phyloP scores from a whole-genome alignment of 805 yeast species.

The Debaryomyces prosopidis region DNA sequence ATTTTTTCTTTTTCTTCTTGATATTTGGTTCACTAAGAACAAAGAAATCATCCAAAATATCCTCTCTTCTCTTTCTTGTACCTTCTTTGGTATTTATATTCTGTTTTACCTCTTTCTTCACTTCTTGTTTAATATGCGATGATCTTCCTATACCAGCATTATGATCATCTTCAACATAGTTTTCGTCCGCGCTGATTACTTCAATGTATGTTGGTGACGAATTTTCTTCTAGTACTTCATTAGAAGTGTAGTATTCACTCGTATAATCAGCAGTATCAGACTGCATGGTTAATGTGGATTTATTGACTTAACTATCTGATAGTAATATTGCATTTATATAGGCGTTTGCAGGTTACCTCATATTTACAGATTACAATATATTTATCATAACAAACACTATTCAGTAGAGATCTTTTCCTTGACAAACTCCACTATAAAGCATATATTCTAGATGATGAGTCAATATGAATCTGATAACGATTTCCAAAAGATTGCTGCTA shows the following conservation, averaged over 20 bases:
- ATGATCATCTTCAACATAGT: neutral
- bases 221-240: slow-evolving; percentile 1
- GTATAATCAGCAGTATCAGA: slow-evolving; percentile 2
- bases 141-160: neutral
- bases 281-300: neutral
- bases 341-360: too few relatives aligned
- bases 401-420: too few relatives aligned
- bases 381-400: neutral
- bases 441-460: too few relatives aligned
- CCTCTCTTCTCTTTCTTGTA: slow-evolving; percentile 10
- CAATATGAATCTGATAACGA: neutral
- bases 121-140: too few relatives aligned
- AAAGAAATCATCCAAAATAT: slow-evolving; percentile 28
- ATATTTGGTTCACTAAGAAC: slow-evolving; percentile 15
- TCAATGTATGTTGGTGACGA: neutral
- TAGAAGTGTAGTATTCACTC: slow-evolving; percentile 3
- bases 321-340: too few relatives aligned
- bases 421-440: too few relatives aligned
- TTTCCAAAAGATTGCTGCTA: neutral
- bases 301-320: too few relatives aligned
- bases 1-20: slow-evolving; percentile 14
- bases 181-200: neutral
- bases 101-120: neutral
- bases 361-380: slow-evolving; percentile 2
- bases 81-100: neutral